Percentiles rank a stretch among this genome's conserved stretches.
Evolutionary conservation across 2,329 filamentous ascomycete species (phyloP).

Genomic region (Colletotrichum filicis): DNA sequence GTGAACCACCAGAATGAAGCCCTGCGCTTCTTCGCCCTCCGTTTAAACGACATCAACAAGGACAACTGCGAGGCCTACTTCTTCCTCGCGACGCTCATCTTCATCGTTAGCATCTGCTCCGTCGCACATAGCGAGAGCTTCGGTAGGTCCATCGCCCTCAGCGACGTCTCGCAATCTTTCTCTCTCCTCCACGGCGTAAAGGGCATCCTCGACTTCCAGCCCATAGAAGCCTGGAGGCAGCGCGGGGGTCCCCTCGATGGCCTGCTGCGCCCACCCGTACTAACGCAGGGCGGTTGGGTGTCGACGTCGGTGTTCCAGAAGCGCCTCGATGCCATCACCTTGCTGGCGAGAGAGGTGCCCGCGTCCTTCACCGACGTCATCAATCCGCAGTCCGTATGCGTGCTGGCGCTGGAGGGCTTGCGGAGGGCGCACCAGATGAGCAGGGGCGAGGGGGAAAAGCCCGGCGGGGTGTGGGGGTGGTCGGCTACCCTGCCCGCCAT

Average conservation of each 20-base stretch:
- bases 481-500: conserved; percentile 26
- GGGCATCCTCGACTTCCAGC: conserved; percentile 41
- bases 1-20: conserved; percentile 47
- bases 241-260: conserved; percentile 37
- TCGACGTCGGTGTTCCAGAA: conserved; percentile 12
- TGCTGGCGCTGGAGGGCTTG: conserved; percentile 35
- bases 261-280: neutral
- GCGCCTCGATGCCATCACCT: conserved; percentile 30
- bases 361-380: conserved; percentile 17
- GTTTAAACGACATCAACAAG: conserved; percentile 40
- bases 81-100: conserved; percentile 46
- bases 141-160: conserved; percentile 37
- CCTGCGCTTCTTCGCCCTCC: conserved; percentile 42
- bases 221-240: conserved; percentile 38
- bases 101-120: conserved; percentile 46
- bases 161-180: conserved; percentile 46
- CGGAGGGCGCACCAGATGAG: conserved; percentile 19
- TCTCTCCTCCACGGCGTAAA: conserved; percentile 44
- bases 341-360: conserved; percentile 28
- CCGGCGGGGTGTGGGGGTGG: conserved; percentile 33
- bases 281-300: neutral
- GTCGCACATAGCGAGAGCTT: conserved; percentile 32
- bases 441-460: neutral
- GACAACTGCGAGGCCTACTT: conserved; percentile 45
- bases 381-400: conserved; percentile 26